Conservation (phyloP, 352 stramenopile species). For the Aphanomyces euteiches region DNA sequence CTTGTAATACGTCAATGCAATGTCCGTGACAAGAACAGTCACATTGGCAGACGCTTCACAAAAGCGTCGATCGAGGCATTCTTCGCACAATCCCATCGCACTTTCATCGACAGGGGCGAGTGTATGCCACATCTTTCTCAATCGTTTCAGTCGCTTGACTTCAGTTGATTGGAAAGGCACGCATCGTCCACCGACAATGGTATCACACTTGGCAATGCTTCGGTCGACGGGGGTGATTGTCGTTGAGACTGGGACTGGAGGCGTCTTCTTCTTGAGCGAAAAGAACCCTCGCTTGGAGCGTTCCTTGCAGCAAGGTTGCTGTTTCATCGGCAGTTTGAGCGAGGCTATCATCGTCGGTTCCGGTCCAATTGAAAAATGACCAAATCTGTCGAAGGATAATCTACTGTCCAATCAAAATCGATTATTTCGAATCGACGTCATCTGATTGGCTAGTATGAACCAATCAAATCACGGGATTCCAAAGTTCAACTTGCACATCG, state of each 20-base stretch:
- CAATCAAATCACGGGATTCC: no score
- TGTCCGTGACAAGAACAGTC: slow-evolving; percentile 13
- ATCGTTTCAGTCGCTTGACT: not conserved
- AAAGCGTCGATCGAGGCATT: not conserved
- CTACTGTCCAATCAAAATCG: no score
- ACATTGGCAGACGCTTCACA: not conserved
- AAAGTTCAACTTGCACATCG: no score
- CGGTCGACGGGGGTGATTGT: not conserved
- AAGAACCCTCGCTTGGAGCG: slow-evolving; percentile 1
- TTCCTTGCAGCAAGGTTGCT: not conserved
- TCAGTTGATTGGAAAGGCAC: not conserved
- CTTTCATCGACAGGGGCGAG: slow-evolving; percentile 1
- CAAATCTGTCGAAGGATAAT: no score
- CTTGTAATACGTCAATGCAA: slow-evolving; percentile 10
- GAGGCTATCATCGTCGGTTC: no score
- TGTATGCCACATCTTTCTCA: slow-evolving; percentile 5
- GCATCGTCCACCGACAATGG: not conserved
- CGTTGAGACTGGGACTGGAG: not conserved
- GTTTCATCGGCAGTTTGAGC: no score
- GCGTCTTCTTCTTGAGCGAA: slow-evolving; percentile 4
- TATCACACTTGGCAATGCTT: slow-evolving; percentile 8
- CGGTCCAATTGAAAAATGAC: no score
- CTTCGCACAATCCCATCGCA: not conserved
- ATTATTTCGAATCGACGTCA: no score
- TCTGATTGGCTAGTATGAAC: no score